Conservation (phyloP, 768 basidiomycete genomes). For the Lactarius indigo region DNA sequence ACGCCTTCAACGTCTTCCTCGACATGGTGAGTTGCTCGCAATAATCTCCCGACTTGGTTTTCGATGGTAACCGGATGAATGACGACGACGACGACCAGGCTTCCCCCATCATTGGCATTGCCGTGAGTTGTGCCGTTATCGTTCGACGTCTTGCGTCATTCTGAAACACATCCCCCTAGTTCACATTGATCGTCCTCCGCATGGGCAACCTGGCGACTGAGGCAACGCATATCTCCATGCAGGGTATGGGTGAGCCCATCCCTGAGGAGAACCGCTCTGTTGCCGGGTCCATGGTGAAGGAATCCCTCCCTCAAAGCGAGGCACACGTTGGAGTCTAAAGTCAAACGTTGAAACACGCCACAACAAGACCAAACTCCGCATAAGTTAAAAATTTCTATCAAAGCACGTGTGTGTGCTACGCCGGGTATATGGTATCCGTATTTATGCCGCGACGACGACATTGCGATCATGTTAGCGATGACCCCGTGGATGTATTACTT, state of each 20-base stretch:
- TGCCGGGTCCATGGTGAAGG: conserved; percentile 17
- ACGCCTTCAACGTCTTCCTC: conserved; percentile 24
- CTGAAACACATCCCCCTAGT: conserved; percentile 2
- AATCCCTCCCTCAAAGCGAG: conserved; percentile 2
- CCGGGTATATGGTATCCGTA: not conserved
- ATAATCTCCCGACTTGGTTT: not conserved
- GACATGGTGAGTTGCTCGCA: conserved; percentile 13
- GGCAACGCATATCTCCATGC: conserved; percentile 21
- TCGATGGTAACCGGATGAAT: not conserved
- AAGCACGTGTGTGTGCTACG: not conserved
- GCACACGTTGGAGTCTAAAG: conserved; percentile 6
- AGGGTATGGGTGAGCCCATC: conserved; percentile 9
- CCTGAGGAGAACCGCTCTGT: conserved; percentile 15
- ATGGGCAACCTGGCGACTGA: not conserved
- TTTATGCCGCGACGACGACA: conserved; percentile 18
- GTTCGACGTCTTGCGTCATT: not conserved
- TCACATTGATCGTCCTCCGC: conserved; percentile 18
- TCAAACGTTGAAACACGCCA: not conserved
- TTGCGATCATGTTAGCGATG: conserved; percentile 11
- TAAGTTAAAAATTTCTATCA: not conserved
- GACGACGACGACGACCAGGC: conserved; percentile 6
- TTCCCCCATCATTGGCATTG: conserved; percentile 18
- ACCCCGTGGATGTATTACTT: not conserved
- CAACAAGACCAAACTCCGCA: not conserved
- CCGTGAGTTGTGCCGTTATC: conserved; percentile 8